Base-by-base conservation (phyloP, 164 flowering plant genomes). In the Malania oleifera region DNA sequence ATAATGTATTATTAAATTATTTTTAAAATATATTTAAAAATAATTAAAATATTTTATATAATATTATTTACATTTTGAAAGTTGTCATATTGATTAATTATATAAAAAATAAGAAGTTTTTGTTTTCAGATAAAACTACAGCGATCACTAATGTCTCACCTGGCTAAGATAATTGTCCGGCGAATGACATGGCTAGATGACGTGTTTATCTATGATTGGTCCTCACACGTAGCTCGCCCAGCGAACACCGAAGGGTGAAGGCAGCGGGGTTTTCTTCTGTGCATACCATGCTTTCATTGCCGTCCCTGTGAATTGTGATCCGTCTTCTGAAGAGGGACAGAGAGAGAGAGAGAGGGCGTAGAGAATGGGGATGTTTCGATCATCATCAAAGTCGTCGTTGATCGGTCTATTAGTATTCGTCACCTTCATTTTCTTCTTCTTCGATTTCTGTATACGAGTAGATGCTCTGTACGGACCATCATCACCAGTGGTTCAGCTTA, bases 401-500 rank as follows among this genome's bases (percentile, higher is more conserved):
- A 31, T 67, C 18, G 28, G 50, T 8, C 26, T 58, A 0, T 20
- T 60, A 5, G 1, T 64, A 13, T 6, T 59, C 19, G 14, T 71
- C 8, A 47, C 66, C 55, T 2, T 28, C 55, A 11, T 52, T 38
- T 23, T 66, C 14, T 49, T 73, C 43, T 15, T 66, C 15, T 7
- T 61, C 27, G 18, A 31, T 26, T 18, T 59, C 24, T 55, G 37
- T 62, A 62, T 66, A 34, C 54, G 19, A 8, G 77, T 63, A 1
- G 28, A 58, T 48, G 96, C 95, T 1, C 73, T 91, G 15, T 91
- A 89, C 59, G 86, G 82, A 4, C 73, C 96, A 0, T 86, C 98
- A 6, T 83, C 98, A 9, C 96, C 96, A 5, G 98, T 87, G 17
- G 48, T 87, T 68, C 96, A 86, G 70, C 77, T 91, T 18, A 85